These are phyloP conservation scores for Xerocomus amazonicus DNA, from an alignment of 1,284 basidiomycete species.

Conservation along the genomic window DNA sequence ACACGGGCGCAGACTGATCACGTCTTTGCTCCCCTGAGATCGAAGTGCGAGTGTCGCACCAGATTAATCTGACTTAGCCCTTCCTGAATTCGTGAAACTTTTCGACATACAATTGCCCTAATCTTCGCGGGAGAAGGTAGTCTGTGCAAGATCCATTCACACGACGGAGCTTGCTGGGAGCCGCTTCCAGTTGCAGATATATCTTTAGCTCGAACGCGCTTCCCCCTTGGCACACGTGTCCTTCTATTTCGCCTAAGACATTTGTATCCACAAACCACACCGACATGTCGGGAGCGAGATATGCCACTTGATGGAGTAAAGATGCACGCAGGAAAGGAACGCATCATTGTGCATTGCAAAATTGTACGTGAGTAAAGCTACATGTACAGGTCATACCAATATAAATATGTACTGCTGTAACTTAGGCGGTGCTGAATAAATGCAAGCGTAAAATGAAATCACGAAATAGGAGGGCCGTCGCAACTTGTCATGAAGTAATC, in stretches of 20 bases:
- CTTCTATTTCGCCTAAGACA: slow-evolving; percentile 5
- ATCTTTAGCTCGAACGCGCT: slow-evolving; percentile 7
- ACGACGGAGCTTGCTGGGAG: slow-evolving; percentile 9
- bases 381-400: slow-evolving; percentile 17
- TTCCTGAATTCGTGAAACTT: neutral
- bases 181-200: slow-evolving; percentile 7
- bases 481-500: slow-evolving; percentile 42
- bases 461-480: slow-evolving; percentile 1
- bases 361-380: slow-evolving; percentile 21
- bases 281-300: neutral
- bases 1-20: neutral
- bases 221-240: slow-evolving; percentile 8
- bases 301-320: neutral
- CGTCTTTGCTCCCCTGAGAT: neutral
- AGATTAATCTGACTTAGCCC: neutral
- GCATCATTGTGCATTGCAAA: slow-evolving; percentile 7
- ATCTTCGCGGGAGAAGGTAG: slow-evolving; percentile 35
- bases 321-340: slow-evolving; percentile 1
- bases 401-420: slow-evolving; percentile 14
- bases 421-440: slow-evolving; percentile 9
- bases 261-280: neutral
- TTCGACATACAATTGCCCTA: slow-evolving; percentile 3
- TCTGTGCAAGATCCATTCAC: slow-evolving; percentile 18
- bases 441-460: slow-evolving; percentile 7
- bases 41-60: slow-evolving; percentile 6